Evolutionary conservation across 768 basidiomycete genomes (phyloP), one percentile per base, ranked within the genome.

Genomic region (Kwoniella sp.): DNA sequence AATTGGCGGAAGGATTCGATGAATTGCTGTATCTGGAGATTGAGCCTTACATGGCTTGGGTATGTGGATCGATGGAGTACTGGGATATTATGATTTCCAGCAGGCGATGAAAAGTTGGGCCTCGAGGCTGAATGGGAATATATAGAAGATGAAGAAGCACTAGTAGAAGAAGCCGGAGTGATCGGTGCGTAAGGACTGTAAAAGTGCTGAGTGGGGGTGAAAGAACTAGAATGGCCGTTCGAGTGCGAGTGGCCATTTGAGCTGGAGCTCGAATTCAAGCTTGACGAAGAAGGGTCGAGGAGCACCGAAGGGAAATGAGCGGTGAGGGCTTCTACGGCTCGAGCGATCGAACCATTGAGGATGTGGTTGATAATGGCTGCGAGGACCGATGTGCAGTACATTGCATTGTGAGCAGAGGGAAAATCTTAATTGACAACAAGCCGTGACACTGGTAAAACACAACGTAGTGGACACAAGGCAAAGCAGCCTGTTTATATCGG

Each of bases 1-100:
- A 71, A 50, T 29, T 67, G 65, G 37, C 77, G 86, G 67, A 91
- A 87, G 22, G 88, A 85, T 79, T 97, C 94, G 72, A 90, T 87
- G 81, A 96, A 97, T 1, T 86, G 85, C 46, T 90, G 87, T 52
- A 96, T 90, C 54, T 88, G 88, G 40, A 97, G 86, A 75, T 96
- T 93, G 65, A 97, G 84, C 19, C 83, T 82, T 56, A 95, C 83
- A 70, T 92, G 90, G 1, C 82, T 78, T n/a, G 92, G 88, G 51
- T 88, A 83, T 26, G 87, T 83, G 6, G 91, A 88, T 1, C 62
- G 50, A 10, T 40, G 40, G 9, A 68, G 59, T 7, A 69, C 64
- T 9, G 73, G 73, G 9, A 67, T 27, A 19, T 64, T 47, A 33
- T 73, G 64, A 46, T 58, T 48, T 5, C 54, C 15, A 17, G 46